A percentile compares a stretch with the other conserved stretches of the same genome.
phyloP scores from a whole-genome alignment of 2,329 filamentous ascomycete species.

The Magnaporthales sp. region DNA sequence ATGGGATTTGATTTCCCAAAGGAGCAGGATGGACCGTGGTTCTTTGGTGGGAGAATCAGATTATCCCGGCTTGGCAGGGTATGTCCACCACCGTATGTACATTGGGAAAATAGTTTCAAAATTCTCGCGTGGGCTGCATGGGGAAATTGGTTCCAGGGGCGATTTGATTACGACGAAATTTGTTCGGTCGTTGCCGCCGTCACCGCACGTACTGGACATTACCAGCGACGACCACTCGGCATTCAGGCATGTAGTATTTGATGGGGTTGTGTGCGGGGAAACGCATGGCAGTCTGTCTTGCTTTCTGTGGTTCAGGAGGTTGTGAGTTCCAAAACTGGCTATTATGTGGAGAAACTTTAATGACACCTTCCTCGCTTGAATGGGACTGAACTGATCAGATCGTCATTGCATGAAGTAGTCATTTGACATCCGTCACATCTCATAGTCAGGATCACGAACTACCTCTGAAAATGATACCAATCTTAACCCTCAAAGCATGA shows the following conservation, averaged over 20 bases:
- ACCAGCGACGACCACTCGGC: not conserved
- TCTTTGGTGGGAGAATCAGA: not conserved
- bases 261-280: not conserved
- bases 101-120: no score
- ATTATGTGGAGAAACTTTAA: not conserved
- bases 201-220: not conserved
- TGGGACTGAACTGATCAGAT: not conserved
- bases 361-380: not conserved
- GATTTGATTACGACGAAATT: not conserved
- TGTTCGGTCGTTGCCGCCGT: not conserved
- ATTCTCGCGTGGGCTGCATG: not conserved
- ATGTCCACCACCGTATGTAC: no score
- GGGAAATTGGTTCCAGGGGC: not conserved
- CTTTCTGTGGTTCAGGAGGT: not conserved
- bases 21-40: not conserved
- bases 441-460: not conserved
- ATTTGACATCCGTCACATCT: no score
- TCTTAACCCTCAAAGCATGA: not conserved
- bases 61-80: not conserved
- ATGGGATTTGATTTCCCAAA: not conserved
- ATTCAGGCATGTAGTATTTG: not conserved
- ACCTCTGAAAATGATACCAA: not conserved
- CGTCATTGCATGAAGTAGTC: not conserved
- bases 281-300: not conserved
- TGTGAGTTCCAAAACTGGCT: not conserved